These are phyloP conservation scores for Rhodotorula paludigena DNA, from an alignment of 768 basidiomycete genomes.

Conservation along the genomic window DNA sequence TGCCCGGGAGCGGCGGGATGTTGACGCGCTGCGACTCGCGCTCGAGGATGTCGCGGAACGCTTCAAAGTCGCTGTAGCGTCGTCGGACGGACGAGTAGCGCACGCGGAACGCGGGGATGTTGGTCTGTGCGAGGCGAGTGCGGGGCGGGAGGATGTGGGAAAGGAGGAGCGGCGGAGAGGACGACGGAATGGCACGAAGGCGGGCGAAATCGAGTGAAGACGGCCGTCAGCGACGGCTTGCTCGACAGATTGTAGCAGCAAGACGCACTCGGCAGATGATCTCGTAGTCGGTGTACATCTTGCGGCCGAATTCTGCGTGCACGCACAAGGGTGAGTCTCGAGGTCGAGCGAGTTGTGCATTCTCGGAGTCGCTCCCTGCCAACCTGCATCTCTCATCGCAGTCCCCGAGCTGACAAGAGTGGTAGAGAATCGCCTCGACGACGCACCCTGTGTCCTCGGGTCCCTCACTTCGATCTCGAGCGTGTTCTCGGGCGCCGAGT, in stretches of 20 bases:
- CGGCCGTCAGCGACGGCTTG: background rate
- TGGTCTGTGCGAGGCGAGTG: constrained; percentile 60
- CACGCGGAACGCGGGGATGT: constrained; percentile 94
- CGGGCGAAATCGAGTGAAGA: background rate
- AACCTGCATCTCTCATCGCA: background rate
- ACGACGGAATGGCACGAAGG: background rate
- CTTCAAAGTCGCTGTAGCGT: constrained; percentile 89
- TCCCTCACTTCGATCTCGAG: constrained; percentile 95
- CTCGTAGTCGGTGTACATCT: constrained; percentile 99
- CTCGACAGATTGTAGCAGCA: too few species aligned
- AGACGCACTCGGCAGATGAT: constrained; percentile 81
- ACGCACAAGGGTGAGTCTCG: background rate
- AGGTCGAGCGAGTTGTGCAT: background rate
- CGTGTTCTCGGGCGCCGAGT: constrained; percentile 92
- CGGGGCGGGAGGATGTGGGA: background rate
- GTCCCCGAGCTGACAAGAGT: background rate
- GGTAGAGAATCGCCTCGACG: background rate
- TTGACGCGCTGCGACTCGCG: constrained; percentile 95
- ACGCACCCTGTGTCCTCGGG: constrained; percentile 88
- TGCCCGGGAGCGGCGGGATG: constrained; percentile 93
- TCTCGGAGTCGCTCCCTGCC: too few species aligned
- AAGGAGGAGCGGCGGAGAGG: background rate
- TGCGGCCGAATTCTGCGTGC: constrained; percentile 76
- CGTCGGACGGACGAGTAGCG: constrained; percentile 83
- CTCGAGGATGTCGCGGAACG: constrained; percentile 96